These are phyloP conservation scores for Pseudocercospora crystallina DNA, from an alignment of 2,329 filamentous ascomycete species.

Conservation along the genomic window DNA sequence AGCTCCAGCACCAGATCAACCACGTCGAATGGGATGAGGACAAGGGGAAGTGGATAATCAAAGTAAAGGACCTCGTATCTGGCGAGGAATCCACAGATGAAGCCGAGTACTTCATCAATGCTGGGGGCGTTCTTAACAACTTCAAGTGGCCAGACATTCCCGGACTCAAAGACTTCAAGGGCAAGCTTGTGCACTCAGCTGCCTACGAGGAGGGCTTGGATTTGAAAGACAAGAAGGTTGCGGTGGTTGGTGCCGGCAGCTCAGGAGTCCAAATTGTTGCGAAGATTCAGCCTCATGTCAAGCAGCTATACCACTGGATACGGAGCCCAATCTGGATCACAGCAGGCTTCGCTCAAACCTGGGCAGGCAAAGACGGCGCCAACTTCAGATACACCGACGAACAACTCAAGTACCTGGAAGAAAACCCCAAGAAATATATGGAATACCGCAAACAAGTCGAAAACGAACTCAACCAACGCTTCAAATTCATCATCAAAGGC, in stretches of 20 bases:
- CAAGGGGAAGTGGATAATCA: conserved; percentile 41
- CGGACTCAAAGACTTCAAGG: conserved; percentile 44
- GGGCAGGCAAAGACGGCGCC: conserved; percentile 47
- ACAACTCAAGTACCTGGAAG: conserved; percentile 40
- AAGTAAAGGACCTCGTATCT: conserved; percentile 37
- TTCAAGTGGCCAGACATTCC: conserved; percentile 48
- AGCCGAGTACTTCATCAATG: conserved; percentile 45
- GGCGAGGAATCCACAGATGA: conserved; percentile 35
- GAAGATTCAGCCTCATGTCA: conserved; percentile 40
- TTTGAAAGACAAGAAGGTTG: conserved; percentile 41
- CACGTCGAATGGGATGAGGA: conserved; percentile 46
- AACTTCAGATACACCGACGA: conserved; percentile 50
- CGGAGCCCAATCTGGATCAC: conserved; percentile 51
- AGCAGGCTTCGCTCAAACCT: conserved; percentile 48
- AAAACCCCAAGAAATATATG: conserved; percentile 46
- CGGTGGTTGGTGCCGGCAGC: conserved; percentile 44
- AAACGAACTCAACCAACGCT: conserved; percentile 53
- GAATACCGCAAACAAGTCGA: conserved; percentile 51
- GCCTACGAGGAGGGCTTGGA: conserved; percentile 43
- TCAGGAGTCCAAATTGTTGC: conserved; percentile 46
- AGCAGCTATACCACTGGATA: conserved; percentile 44
- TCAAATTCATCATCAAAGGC: conserved; percentile 56
- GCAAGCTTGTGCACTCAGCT: conserved; percentile 46
- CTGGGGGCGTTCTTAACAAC: conserved; percentile 45
- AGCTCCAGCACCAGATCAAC: conserved; percentile 46